Conservation (phyloP, 345 rosid genomes). For the Diplotaxis tenuifolia region DNA sequence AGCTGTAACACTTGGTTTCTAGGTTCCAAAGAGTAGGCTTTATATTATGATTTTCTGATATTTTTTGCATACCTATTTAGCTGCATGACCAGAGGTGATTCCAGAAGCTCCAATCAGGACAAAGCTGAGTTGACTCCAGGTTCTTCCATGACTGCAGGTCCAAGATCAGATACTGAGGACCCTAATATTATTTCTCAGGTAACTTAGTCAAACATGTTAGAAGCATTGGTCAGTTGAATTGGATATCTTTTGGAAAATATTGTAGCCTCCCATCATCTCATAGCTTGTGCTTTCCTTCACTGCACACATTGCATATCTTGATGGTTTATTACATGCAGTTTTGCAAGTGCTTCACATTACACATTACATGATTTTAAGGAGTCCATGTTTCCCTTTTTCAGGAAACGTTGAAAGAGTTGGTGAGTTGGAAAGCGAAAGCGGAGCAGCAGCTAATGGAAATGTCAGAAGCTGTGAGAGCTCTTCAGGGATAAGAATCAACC, state of each 20-base stretch:
- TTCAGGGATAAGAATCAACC: constrained; percentile 48
- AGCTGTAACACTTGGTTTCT: constrained; percentile 5
- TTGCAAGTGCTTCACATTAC: background rate
- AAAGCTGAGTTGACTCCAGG: constrained; percentile 64
- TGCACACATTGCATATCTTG: background rate
- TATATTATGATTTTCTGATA: background rate
- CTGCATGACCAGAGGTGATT: constrained; percentile 53
- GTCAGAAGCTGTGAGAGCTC: constrained; percentile 46
- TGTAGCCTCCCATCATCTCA: background rate
- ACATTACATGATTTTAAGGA: background rate
- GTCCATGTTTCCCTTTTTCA: no score
- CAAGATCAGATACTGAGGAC: constrained; percentile 54
- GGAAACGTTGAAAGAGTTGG: constrained; percentile 71
- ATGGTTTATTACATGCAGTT: background rate
- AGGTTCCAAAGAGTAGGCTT: constrained; percentile 5
- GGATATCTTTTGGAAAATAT: no score
- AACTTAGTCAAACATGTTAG: constrained; percentile 11
- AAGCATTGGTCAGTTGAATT: constrained; percentile 11
- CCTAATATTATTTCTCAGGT: constrained; percentile 60
- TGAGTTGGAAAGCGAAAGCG: constrained; percentile 73
- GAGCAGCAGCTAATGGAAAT: constrained; percentile 75
- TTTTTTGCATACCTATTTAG: constrained; percentile 1
- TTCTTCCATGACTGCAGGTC: constrained; percentile 55
- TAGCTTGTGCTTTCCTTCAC: constrained; percentile 6
- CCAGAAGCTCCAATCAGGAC: constrained; percentile 50